Conservation (phyloP, 2,329 filamentous ascomycete species). For the Diplodia seriata region DNA sequence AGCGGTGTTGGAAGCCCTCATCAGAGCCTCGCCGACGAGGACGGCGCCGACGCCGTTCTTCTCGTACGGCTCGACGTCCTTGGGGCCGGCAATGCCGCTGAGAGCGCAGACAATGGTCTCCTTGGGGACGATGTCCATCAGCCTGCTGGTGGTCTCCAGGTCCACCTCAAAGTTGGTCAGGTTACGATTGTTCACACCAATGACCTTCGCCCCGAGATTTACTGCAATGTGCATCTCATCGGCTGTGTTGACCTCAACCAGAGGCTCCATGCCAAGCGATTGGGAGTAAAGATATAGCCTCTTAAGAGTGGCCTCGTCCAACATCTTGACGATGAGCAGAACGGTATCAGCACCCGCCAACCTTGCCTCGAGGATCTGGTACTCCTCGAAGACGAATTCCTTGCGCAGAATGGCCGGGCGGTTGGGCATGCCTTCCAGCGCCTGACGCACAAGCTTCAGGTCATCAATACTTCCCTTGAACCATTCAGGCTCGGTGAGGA, state of each 20-base stretch:
- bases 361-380: constrained; percentile 94
- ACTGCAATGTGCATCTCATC: constrained; percentile 92
- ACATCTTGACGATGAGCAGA: constrained; percentile 97
- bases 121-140: constrained; percentile 85
- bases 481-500: constrained; percentile 98
- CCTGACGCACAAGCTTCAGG: constrained; percentile 82
- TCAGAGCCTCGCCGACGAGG: constrained; percentile 92
- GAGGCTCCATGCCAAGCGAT: constrained; percentile 92
- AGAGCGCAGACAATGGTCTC: constrained; percentile 90
- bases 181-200: constrained; percentile 98
- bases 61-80: constrained; percentile 87
- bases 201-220: constrained; percentile 84
- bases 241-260: constrained; percentile 94
- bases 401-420: constrained; percentile 91
- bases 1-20: constrained; percentile 84
- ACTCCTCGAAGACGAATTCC: constrained; percentile 97
- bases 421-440: constrained; percentile 88
- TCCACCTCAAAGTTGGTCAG: constrained; percentile 97
- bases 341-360: constrained; percentile 94
- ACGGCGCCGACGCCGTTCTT: constrained; percentile 91
- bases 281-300: constrained; percentile 86
- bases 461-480: constrained; percentile 99
- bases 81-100: constrained; percentile 87
- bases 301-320: constrained; percentile 75
- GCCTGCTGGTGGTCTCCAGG: constrained; percentile 84